A percentile compares a stretch with the other conserved stretches of the same genome.
phyloP scores from a whole-genome alignment of 2,329 filamentous ascomycete genomes.

The Mariannaea sp. region DNA sequence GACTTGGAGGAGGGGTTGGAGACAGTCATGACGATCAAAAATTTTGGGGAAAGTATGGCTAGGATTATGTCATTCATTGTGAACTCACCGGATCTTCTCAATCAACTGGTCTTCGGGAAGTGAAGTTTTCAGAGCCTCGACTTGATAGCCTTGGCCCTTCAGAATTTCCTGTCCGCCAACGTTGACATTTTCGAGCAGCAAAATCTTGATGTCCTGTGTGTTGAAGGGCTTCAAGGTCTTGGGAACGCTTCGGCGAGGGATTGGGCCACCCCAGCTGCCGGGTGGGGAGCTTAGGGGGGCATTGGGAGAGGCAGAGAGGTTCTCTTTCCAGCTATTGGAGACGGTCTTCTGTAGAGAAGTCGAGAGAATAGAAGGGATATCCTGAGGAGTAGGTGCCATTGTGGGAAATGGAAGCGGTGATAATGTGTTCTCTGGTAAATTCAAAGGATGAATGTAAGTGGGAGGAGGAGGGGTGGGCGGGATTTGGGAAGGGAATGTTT shows the following conservation, averaged over 20 bases:
- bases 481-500: not conserved
- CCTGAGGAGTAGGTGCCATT: constrained; percentile 50
- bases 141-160: constrained; percentile 87
- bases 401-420: constrained; percentile 21
- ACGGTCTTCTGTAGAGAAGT: constrained; percentile 45
- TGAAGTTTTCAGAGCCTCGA: constrained; percentile 87
- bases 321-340: constrained; percentile 63
- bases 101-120: constrained; percentile 92
- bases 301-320: constrained; percentile 74
- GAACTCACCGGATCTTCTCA: constrained; percentile 84
- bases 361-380: constrained; percentile 50
- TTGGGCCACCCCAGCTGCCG: constrained; percentile 61
- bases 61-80: constrained; percentile 14
- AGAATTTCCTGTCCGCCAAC: constrained; percentile 85
- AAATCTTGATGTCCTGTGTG: constrained; percentile 93
- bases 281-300: constrained; percentile 76
- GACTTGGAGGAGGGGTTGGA: too few relatives aligned
- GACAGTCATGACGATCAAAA: too few relatives aligned
- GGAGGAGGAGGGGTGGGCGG: constrained; percentile 2
- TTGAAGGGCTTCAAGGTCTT: constrained; percentile 96
- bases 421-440: constrained; percentile 39
- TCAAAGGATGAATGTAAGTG: constrained; percentile 40
- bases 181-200: constrained; percentile 96
- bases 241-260: constrained; percentile 45
- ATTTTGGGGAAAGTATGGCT: too few relatives aligned